phyloP scores from a whole-genome alignment of 2,329 filamentous ascomycete species.

The Pyrenophora graminea region DNA sequence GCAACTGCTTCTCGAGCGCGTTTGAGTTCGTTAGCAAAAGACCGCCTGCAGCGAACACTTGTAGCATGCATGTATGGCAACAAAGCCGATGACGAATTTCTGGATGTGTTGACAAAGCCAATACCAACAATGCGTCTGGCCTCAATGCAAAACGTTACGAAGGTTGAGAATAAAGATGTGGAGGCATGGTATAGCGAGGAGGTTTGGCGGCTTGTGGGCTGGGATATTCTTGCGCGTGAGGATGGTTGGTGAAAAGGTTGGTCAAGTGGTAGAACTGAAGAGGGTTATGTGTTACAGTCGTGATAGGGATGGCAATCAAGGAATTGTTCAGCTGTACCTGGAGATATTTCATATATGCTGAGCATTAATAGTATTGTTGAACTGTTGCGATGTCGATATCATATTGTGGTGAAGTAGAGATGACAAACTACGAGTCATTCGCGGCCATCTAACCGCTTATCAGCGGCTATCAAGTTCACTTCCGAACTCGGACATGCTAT shows the following conservation, averaged over 20 bases:
- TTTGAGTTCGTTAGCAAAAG: slow-evolving; percentile 45
- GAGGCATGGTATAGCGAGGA: slow-evolving; percentile 61
- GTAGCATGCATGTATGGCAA: slow-evolving; percentile 51
- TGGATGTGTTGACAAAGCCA: slow-evolving; percentile 50
- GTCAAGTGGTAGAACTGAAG: no score
- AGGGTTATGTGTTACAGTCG: no score
- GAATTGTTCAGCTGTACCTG: no score
- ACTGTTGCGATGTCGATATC: background rate
- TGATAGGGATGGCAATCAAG: no score
- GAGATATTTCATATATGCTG: no score
- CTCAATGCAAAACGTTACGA: slow-evolving; percentile 38
- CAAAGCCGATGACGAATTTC: slow-evolving; percentile 45
- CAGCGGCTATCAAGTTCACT: slow-evolving; percentile 7
- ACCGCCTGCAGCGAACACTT: slow-evolving; percentile 52
- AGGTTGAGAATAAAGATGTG: slow-evolving; percentile 48
- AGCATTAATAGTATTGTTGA: no score
- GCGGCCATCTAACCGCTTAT: slow-evolving; percentile 5
- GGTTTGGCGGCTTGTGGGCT: slow-evolving; percentile 62
- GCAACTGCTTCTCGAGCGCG: slow-evolving; percentile 34
- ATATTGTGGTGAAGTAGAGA: no score
- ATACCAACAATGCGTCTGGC: slow-evolving; percentile 19
- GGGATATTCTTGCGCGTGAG: slow-evolving; percentile 54
- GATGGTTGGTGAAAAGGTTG: slow-evolving; percentile 16
- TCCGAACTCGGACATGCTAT: slow-evolving; percentile 4
- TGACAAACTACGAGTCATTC: no score